Evolutionary conservation across 768 basidiomycete genomes (phyloP), one percentile per base, ranked within the genome.

Genomic region (Russula sp.): DNA sequence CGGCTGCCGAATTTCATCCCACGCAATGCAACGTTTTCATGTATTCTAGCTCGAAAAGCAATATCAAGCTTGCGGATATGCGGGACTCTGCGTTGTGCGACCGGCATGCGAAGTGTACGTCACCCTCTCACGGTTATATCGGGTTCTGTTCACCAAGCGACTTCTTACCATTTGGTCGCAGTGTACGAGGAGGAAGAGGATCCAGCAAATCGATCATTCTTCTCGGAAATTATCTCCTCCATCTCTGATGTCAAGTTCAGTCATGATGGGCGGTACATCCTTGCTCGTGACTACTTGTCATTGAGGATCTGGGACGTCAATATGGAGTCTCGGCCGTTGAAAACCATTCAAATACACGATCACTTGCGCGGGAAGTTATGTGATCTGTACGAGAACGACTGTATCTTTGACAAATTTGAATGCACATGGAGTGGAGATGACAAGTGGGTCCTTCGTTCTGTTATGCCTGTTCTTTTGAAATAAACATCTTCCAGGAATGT

Each of bases 241-340:
- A 98, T 99, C 70, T 98, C 96, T 51, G 97, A 99, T 75, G 96
- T 99, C 75, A 97, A 98, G 75, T 99, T 99, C 79, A 97, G 94
- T 67, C 88, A 87, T 59, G 97, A 98, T 70, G 97, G 97, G 5
- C 86, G 94, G 64, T 97, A 96, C 76, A 97, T 98, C 70, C 82
- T 99, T 47, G 90, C 94, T 58, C 85, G 97, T 64, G 97, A 99
- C 77, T 99, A 98, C 75, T 79, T 99, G 38, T 96, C 95, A 58
- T 79, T 99, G 69, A 98, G 98, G 81, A 96, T 99, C 71, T 99
- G 97, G 97, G 97, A 99, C 75, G 83, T 98, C 75, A 97, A 97
- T 75, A 98, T 98, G 95, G 97, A 99, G 76, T 87, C 85, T 66
- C 84, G 88, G 69, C 97, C 97, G 14, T 77, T 99, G 62, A 96